Evolutionary conservation across 2,329 filamentous ascomycete genomes (phyloP), one percentile per base, ranked within the genome.

Genomic region (Venturia aucupariae): DNA sequence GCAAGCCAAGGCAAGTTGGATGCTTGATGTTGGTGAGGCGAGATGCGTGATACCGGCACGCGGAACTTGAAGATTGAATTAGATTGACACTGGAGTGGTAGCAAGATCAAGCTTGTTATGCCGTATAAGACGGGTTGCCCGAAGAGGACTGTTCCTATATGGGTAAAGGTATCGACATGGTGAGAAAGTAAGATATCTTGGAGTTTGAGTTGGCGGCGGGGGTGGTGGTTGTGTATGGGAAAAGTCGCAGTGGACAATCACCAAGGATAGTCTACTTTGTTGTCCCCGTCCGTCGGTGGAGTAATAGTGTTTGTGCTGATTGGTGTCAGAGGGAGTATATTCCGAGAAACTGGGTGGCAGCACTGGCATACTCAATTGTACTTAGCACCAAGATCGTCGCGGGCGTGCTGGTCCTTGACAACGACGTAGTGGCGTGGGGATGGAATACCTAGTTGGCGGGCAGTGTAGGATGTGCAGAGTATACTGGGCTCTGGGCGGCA

Each of bases 1-100:
- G 59, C 59, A 44, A 60, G 59, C 59, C 59, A 60, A 42, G 59
- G 35, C 38, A 41, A 41, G 59, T 60, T 60, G 35, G 57, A 42
- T 60, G 22, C 41, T 60, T 60, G 59, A 27, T 44, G 59, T n/a
- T 60, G 22, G 59, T n/a, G 24, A 24, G 3, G 27, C 35, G 32
- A 60, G 38, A 24, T 27, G 22, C 59, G 59, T 27, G 38, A 60
- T 22, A 11, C 38, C 32, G 30, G 55, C 55, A 38, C 32, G 22
- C 55, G 55, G 10, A 15, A 19, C 13, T 38, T 60, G 55, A n/a
- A 10, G n/a, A 32, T 19, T 8, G 38, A 60, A 27, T 42, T 39
- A 44, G 27, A 10, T 32, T 24, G 27, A 32, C 59, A 42, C 15
- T 19, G 41, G 32, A 42, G 41, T 17, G 15, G 38, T 27, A 32